Conservation (phyloP, 495 filamentous ascomycete species). For the Penicillium canariense region DNA sequence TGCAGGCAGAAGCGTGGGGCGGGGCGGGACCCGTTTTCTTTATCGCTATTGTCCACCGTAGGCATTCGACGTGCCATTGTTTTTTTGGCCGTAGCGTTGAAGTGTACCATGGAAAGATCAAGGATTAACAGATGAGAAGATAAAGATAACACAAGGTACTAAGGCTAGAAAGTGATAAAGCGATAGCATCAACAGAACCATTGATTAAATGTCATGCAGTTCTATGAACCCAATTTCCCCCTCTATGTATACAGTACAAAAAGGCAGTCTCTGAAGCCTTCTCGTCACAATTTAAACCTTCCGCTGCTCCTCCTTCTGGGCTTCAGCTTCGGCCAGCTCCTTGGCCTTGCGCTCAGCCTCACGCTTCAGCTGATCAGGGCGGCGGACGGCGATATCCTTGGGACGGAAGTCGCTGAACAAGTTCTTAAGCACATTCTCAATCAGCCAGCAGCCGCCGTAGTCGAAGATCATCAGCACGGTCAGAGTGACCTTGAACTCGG, state of each 20-base stretch:
- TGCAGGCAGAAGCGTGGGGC: neutral
- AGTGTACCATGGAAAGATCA: neutral
- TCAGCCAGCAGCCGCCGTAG: slow-evolving; percentile 81
- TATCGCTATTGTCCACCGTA: too few species aligned
- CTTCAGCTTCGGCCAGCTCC: slow-evolving; percentile 56
- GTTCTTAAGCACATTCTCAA: slow-evolving; percentile 84
- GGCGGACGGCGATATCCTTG: slow-evolving; percentile 86
- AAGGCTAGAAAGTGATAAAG: neutral
- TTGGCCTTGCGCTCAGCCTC: slow-evolving; percentile 65
- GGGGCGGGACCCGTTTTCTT: too few species aligned
- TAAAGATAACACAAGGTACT: neutral
- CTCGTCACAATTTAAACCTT: slow-evolving; percentile 26
- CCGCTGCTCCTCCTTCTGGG: slow-evolving; percentile 48
- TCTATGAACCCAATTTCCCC: slow-evolving; percentile 17
- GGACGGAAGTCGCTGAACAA: slow-evolving; percentile 90
- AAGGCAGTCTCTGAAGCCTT: slow-evolving; percentile 5
- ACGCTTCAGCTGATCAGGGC: slow-evolving; percentile 81
- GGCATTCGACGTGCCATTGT: too few species aligned
- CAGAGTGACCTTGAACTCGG: slow-evolving; percentile 85
- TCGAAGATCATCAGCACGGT: slow-evolving; percentile 85
- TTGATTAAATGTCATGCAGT: slow-evolving; percentile 21
- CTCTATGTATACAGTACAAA: slow-evolving; percentile 29
- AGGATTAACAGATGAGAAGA: neutral
- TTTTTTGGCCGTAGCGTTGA: too few species aligned
- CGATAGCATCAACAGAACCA: slow-evolving; percentile 6